Evolutionary conservation across 176 grass and related monocot genomes (phyloP).

Genomic region (Ananas comosus): DNA sequence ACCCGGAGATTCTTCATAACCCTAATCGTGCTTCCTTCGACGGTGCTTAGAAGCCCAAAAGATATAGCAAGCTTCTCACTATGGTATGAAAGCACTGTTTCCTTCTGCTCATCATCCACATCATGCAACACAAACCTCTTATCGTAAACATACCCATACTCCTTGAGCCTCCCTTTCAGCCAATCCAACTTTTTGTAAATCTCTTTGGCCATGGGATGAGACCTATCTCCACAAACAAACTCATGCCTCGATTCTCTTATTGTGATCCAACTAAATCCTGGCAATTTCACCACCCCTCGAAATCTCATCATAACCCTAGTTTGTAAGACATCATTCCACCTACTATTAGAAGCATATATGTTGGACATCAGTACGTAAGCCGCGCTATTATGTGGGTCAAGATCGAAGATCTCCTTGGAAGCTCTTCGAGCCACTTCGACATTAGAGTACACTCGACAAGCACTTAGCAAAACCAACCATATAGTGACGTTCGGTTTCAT

Average conservation of each 20-base stretch:
- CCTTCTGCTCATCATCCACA: slow-evolving; percentile 46
- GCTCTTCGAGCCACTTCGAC: slow-evolving; percentile 40
- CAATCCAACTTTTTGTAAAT: slow-evolving; percentile 43
- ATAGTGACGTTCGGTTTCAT: slow-evolving; percentile 42
- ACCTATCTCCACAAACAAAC: slow-evolving; percentile 39
- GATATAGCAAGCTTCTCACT: slow-evolving; percentile 43
- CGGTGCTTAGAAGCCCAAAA: slow-evolving; percentile 31
- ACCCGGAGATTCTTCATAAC: slow-evolving; percentile 49
- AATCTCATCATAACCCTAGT: slow-evolving; percentile 39
- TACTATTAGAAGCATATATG: slow-evolving; percentile 36
- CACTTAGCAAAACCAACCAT: slow-evolving; percentile 38
- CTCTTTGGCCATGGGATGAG: slow-evolving; percentile 34
- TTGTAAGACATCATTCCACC: slow-evolving; percentile 38
- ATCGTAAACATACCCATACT: slow-evolving; percentile 36
- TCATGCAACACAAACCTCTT: slow-evolving; percentile 44
- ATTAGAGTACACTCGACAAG: slow-evolving; percentile 51
- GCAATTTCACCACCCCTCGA: slow-evolving; percentile 27
- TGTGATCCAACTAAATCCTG: slow-evolving; percentile 47
- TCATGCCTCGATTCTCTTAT: slow-evolving; percentile 35
- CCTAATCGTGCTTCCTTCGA: slow-evolving; percentile 39
- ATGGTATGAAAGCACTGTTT: slow-evolving; percentile 29
- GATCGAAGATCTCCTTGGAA: slow-evolving; percentile 34
- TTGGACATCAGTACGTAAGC: slow-evolving; percentile 45
- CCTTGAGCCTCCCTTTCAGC: slow-evolving; percentile 32
- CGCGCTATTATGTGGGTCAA: slow-evolving; percentile 31